Conservation (phyloP, 2,329 filamentous ascomycete species). For the Aspergillus ochraceus region DNA sequence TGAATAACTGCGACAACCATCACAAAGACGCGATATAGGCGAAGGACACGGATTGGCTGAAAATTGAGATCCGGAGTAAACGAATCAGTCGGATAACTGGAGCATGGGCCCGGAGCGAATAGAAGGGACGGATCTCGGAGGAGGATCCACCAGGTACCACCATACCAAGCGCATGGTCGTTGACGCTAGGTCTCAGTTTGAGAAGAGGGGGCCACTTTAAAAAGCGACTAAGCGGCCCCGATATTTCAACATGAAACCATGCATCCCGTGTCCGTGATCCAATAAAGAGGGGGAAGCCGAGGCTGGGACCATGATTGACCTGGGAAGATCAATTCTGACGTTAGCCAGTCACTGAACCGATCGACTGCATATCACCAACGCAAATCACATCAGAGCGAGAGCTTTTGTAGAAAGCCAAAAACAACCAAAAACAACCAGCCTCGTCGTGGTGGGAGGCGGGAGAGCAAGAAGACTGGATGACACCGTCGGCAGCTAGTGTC, state of each 20-base stretch:
- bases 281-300: slow-evolving; percentile 4
- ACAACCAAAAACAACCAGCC: not conserved
- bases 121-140: slow-evolving; percentile 4
- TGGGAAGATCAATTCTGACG: not conserved
- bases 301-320: not conserved
- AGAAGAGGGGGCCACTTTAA: slow-evolving; percentile 11
- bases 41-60: slow-evolving; percentile 5
- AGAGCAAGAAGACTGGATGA: not conserved
- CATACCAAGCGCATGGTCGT: slow-evolving; percentile 12
- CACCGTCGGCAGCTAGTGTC: not conserved
- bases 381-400: not conserved
- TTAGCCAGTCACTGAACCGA: not conserved
- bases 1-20: slow-evolving; percentile 3
- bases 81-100: slow-evolving; percentile 5
- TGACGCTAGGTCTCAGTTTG: slow-evolving; percentile 24
- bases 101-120: not conserved
- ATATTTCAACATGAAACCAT: slow-evolving; percentile 24
- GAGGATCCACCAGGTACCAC: slow-evolving; percentile 10
- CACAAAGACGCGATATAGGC: not conserved
- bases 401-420: no score
- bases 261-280: slow-evolving; percentile 11
- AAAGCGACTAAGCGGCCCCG: slow-evolving; percentile 7
- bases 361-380: not conserved
- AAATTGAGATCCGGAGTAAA: slow-evolving; percentile 3
- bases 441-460: not conserved